These are phyloP conservation scores for Neopestalotiopsis sp. DNA, from an alignment of 2,329 filamentous ascomycete genomes.

Conservation along the genomic window DNA sequence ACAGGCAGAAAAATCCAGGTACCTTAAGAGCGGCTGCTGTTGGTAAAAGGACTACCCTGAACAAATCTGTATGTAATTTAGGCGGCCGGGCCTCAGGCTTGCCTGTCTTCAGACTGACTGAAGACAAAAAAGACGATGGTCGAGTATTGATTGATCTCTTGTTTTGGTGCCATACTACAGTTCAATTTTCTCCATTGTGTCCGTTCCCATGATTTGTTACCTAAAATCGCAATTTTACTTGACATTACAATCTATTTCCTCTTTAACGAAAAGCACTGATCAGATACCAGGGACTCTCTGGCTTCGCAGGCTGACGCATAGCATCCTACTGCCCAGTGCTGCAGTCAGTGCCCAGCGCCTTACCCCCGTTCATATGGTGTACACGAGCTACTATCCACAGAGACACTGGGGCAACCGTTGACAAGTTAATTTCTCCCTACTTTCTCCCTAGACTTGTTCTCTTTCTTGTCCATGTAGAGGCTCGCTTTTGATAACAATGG, in stretches of 20 bases:
- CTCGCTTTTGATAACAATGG: neutral
- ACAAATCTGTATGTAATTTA: neutral
- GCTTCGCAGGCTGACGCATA: neutral
- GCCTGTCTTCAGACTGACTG: neutral
- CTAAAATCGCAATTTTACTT: constrained; percentile 2
- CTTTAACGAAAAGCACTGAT: neutral
- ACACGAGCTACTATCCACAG: constrained; percentile 2
- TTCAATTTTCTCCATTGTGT: neutral
- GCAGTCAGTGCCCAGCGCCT: neutral
- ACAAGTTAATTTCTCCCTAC: neutral
- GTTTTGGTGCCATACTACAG: neutral
- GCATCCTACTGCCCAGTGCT: neutral
- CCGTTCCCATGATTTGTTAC: neutral
- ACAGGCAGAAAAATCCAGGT: neutral
- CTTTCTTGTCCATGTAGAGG: neutral
- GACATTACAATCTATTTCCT: neutral
- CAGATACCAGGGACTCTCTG: neutral
- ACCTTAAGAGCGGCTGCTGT: neutral
- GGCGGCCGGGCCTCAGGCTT: neutral
- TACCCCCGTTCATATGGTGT: neutral
- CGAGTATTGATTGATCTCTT: neutral
- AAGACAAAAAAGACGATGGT: neutral
- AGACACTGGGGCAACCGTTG: neutral
- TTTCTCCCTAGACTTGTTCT: neutral
- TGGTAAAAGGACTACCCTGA: neutral